Base-by-base conservation (phyloP, 768 basidiomycete genomes). In the Calocera viscosa region DNA sequence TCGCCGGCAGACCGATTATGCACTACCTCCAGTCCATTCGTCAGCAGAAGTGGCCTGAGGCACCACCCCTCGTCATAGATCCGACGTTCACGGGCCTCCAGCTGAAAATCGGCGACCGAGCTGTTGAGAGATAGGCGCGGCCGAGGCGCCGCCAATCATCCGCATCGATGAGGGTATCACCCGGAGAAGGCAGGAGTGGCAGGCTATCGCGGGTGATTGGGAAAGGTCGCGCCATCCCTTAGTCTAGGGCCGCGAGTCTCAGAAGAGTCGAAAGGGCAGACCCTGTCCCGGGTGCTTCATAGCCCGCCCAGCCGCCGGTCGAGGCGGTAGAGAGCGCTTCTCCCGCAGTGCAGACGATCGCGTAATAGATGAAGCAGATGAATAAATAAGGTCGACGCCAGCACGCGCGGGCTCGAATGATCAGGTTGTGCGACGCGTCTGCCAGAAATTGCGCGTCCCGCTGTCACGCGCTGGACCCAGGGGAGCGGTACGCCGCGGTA, bases 61-160 rank as follows among this genome's bases (percentile, higher is more conserved):
- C 43, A 24, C 43, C 19, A 24, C 43, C 14, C 43, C 24, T 47
- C 43, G 16, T 17, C 43, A 24, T 47, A 24, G 19, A 47, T 47
- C 43, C 19, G 43, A 19, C 16, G 43, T 47, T 47, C 43, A 47
- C 43, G 19, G 24, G 43, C 43, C 19, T 19, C 7, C 14, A 5
- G 14, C 22, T 60, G 53, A 60, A 60, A 60, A 32, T 60, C 30
- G 53, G 53, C 11, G 53, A 60, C 53, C 53, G 53, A 60, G 53
- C 53, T 60, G 2, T 10, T 10, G 53, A 32, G 14, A 60, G 53
- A 32, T 32, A 32, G 22, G 30, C 14, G 30, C 22, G 11, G 26
- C 43, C 30, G 53, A 28, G 30, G 26, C 22, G 53, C 53, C 22
- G 26, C 19, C 30, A 28, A 60, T 60, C 53, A 60, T 10, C 26